Evolutionary conservation across 208 protist genomes (phyloP).

Genomic region (Leishmania mexicana): DNA sequence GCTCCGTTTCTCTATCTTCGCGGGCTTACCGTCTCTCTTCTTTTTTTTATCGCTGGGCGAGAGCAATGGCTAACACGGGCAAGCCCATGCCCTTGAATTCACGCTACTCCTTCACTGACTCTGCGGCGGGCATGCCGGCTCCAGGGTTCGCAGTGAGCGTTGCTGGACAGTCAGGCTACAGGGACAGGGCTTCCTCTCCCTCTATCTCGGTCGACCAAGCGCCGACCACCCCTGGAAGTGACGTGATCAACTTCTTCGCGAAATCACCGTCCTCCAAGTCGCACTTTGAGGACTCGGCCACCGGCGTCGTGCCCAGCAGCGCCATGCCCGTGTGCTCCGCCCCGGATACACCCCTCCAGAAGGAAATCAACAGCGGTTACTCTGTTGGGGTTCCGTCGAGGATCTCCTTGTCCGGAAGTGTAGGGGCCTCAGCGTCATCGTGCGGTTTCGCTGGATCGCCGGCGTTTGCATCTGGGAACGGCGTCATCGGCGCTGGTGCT

Average conservation of each 20-base stretch:
- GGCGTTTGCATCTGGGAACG: slow-evolving; percentile 7
- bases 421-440: background rate
- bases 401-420: background rate
- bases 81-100: background rate
- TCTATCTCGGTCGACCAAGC: background rate
- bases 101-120: background rate
- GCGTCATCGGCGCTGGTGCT: background rate
- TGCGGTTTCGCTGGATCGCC: background rate
- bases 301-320: slow-evolving; percentile 8
- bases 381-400: background rate
- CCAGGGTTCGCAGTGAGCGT: slow-evolving; percentile 4
- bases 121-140: background rate
- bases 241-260: slow-evolving; percentile 10
- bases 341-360: background rate
- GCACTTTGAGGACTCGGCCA: slow-evolving; percentile 29
- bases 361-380: background rate
- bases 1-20: background rate
- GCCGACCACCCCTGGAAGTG: background rate
- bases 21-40: background rate
- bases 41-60: background rate
- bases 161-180: background rate
- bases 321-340: slow-evolving; percentile 6
- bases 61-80: background rate
- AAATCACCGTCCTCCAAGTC: slow-evolving; percentile 23
- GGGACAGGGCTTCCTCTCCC: background rate